A percentile compares a stretch with the other conserved stretches of the same genome.
Conservation (phyloP, 768 basidiomycete genomes). For the Candolleomyces aberdarensis region DNA sequence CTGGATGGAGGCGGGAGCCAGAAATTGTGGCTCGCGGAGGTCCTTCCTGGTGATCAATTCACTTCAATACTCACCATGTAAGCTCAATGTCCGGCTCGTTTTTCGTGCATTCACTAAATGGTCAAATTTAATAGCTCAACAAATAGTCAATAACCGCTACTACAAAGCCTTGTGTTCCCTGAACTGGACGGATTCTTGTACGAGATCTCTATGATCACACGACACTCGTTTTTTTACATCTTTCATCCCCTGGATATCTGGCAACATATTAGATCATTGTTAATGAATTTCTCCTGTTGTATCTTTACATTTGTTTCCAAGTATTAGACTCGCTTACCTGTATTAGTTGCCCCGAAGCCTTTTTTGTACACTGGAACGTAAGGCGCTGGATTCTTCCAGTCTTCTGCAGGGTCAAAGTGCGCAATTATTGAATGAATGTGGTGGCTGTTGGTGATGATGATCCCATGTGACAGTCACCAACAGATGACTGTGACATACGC, state of each 20-base stretch:
- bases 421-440: no score
- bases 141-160: no score
- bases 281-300: constrained; percentile 3
- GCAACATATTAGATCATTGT: background rate
- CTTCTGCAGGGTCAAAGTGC: no score
- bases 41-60: background rate
- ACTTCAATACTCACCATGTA: background rate
- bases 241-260: background rate
- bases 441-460: no score
- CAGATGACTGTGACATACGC: constrained; percentile 8
- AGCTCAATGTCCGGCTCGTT: background rate
- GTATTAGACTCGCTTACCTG: no score
- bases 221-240: background rate
- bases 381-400: no score
- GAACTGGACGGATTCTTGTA: background rate
- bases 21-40: background rate
- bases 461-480: background rate
- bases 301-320: background rate
- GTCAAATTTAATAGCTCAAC: no score
- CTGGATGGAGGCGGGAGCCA: background rate
- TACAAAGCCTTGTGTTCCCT: no score
- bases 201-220: background rate
- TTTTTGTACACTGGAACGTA: no score
- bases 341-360: no score
- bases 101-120: no score